Percentiles rank a stretch among this genome's conserved stretches.
phyloP scores from a whole-genome alignment of 495 filamentous ascomycete species.

The Penicillium roqueforti region DNA sequence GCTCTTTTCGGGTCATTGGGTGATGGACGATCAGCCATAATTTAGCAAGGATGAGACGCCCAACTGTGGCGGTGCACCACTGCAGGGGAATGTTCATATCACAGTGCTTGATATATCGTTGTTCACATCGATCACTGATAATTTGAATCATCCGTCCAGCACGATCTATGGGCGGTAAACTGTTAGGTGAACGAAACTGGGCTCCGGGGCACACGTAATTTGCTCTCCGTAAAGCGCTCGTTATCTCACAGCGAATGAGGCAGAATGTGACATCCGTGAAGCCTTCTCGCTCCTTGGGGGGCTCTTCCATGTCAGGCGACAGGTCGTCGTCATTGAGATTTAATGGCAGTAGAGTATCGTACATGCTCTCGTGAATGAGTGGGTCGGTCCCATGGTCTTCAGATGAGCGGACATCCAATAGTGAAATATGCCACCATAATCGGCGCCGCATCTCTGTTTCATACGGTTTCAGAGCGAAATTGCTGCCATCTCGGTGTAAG shows the following conservation, averaged over 20 bases:
- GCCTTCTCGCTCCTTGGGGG: constrained; percentile 54
- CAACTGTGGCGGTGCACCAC: constrained; percentile 68
- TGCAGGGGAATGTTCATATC: constrained; percentile 59
- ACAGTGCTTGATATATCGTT: constrained; percentile 48
- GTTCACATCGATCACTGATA: constrained; percentile 59
- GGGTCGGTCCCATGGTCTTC: constrained; percentile 85
- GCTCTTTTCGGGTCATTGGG: constrained; percentile 47
- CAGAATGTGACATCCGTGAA: constrained; percentile 80
- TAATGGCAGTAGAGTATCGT: constrained; percentile 68
- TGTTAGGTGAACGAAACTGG: constrained; percentile 18
- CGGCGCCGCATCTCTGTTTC: constrained; percentile 82
- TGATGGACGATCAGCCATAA: constrained; percentile 62
- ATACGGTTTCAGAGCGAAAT: constrained; percentile 69
- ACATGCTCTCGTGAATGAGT: constrained; percentile 62
- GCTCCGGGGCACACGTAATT: constrained; percentile 30
- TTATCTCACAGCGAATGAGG: constrained; percentile 64
- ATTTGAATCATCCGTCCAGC: constrained; percentile 60
- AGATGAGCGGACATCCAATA: constrained; percentile 70
- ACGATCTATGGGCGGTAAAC: constrained; percentile 40
- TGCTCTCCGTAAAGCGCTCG: constrained; percentile 39
- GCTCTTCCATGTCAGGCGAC: constrained; percentile 55
- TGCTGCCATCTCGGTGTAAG: constrained; percentile 72
- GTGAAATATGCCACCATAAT: constrained; percentile 77
- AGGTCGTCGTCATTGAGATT: constrained; percentile 83
- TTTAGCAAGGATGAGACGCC: constrained; percentile 64